Base-by-base conservation (phyloP, 495 filamentous ascomycete genomes). In the Delitschia confertaspora region DNA sequence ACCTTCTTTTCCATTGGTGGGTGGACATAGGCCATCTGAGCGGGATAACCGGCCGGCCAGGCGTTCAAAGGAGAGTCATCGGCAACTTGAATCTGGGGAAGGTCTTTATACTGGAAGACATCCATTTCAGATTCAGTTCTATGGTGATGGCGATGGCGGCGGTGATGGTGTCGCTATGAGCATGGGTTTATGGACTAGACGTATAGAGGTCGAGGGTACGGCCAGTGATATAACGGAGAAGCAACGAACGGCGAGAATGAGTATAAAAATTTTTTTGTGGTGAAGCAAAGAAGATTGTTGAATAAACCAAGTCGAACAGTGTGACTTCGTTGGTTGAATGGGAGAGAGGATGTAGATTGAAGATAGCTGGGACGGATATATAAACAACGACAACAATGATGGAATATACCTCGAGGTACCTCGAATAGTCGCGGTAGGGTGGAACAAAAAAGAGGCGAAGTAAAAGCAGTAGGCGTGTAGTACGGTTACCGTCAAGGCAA, bases 391-490 rank as follows among this genome's bases (percentile, higher is more conserved):
- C n/a, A n/a, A n/a, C n/a, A n/a, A n/a, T n/a, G n/a, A n/a, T n/a
- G n/a, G n/a, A n/a, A n/a, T n/a, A n/a, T n/a, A n/a, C n/a, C n/a
- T n/a, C n/a, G n/a, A n/a, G n/a, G n/a, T n/a, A n/a, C n/a, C n/a
- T n/a, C n/a, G n/a, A n/a, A n/a, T n/a, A n/a, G n/a, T n/a, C n/a
- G n/a, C 36, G 19, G 22, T 25, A 2, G 13, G 21, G 21, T 25
- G 14, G 36, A 25, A 6, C 36, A n/a, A 8, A 53, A 44, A 45
- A 22, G 53, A 33, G 53, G 53, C 53, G 53, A 57, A 57, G 53
- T 26, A 45, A 14, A 24, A 19, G 29, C 19, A 26, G 5, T 4
- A 26, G 36, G 11, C 11, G 33, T 23, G 36, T 29, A 1, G 35
- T 46, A 24, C 42, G 41, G 25, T 22, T 37, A 9, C 37, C 27